Conservation (phyloP, 176 grass and related monocot species). For the Eragrostis nindensis region DNA sequence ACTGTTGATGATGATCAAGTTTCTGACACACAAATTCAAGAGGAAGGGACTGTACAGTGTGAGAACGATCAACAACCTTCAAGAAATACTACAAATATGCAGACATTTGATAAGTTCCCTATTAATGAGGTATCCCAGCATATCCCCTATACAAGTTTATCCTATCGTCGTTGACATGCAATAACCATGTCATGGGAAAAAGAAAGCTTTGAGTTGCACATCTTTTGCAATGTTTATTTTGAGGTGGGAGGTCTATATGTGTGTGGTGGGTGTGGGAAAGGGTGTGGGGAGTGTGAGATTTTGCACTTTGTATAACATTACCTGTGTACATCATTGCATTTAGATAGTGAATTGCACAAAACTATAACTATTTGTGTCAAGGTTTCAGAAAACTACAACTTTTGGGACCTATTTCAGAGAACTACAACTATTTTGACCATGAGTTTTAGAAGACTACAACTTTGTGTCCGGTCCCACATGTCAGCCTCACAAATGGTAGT, state of each 20-base stretch:
- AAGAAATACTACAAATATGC: conserved; percentile 20
- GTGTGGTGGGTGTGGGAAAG: not conserved
- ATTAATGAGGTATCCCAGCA: conserved; percentile 45
- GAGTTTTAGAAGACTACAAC: too few relatives aligned
- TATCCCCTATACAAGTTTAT: conserved; percentile 24
- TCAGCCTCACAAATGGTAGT: too few relatives aligned
- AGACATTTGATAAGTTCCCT: conserved; percentile 7
- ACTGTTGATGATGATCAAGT: conserved; percentile 37
- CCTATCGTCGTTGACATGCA: not conserved
- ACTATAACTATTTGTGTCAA: too few relatives aligned
- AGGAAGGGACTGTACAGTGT: conserved; percentile 30
- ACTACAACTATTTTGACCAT: too few relatives aligned
- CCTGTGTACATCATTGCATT: not conserved
- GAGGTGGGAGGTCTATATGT: not conserved
- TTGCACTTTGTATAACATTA: not conserved
- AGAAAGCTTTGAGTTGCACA: not conserved
- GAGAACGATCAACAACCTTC: conserved; percentile 38
- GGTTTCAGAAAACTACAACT: too few relatives aligned
- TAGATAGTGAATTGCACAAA: too few relatives aligned
- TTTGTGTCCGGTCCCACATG: too few relatives aligned
- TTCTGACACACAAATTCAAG: conserved; percentile 37
- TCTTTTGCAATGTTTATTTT: not conserved
- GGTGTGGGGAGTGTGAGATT: not conserved
- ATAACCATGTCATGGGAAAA: conserved; percentile 1
- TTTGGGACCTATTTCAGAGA: too few relatives aligned